Evolutionary conservation across 2,329 filamentous ascomycete genomes (phyloP), one percentile per base, ranked within the genome.

Genomic region (Hypoxylon rubiginosum): DNA sequence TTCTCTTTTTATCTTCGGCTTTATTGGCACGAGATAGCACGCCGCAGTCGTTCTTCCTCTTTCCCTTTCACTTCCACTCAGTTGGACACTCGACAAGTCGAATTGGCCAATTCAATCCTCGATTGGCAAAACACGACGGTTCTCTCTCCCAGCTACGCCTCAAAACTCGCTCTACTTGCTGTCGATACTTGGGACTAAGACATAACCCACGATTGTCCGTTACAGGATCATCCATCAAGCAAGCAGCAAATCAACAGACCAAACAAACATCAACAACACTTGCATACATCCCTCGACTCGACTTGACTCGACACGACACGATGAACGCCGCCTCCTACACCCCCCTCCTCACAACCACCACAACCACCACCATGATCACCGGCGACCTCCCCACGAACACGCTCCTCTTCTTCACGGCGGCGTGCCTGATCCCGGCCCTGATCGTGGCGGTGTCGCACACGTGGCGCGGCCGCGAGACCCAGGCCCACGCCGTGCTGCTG

Each of bases 401-500:
- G 2, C 28, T 50, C 10, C 54, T 59, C 10, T 50, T 59, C 34
- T 58, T 59, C 41, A 57, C 53, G 7, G 36, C 28, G 17, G 45
- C n/a, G 2, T 67, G 49, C 43, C 17, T 55, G 17, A 26, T 62
- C 21, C 52, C 60, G 1, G 30, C 28, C 3, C 17, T 63, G 13
- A 0, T 54, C 52, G 43, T 66, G 13, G 28, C 24, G 8, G 30
- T 49, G 17, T 48, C 58, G 0, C 8, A 52, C 1, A 3, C 24
- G 13, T 59, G 52, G 21, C 32, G 30, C 24, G 30, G 26, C 24
- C 4, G 15, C 26, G 59, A 67, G 48, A 43, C 53, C 4, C 24
- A 48, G 3, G 60, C 60, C 0, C 64, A 66, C 21, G 1, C 10
- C 9, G 15, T 6, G 24, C 41, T 71, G 10, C 28, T 69, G 4